These are phyloP conservation scores for Amphicarpaea edgeworthii DNA, from an alignment of 306 rosid species.

Conservation along the genomic window DNA sequence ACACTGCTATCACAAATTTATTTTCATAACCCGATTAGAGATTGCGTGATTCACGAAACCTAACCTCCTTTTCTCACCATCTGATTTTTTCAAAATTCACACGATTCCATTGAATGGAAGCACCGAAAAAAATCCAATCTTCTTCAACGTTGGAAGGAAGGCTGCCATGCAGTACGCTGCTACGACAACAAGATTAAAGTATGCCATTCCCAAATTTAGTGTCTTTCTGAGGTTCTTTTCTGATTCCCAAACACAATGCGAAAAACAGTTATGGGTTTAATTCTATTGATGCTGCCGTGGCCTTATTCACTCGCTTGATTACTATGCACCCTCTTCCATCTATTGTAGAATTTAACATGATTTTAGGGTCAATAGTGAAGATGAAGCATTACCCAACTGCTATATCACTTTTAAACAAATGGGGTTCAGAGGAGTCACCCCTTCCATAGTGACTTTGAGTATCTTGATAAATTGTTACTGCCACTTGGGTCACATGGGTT, in stretches of 20 bases:
- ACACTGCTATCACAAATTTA: too few relatives aligned
- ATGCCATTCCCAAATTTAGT: slow-evolving; percentile 32
- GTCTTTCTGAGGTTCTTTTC: slow-evolving; percentile 28
- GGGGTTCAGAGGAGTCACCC: slow-evolving; percentile 36
- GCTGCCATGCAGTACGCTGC: slow-evolving; percentile 25
- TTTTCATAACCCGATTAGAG: too few relatives aligned
- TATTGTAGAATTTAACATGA: slow-evolving; percentile 29
- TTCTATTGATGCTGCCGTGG: slow-evolving; percentile 28
- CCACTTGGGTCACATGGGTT: slow-evolving; percentile 43
- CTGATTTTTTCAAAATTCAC: not conserved
- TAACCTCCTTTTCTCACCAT: too few relatives aligned
- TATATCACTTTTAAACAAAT: slow-evolving; percentile 38
- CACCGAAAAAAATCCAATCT: slow-evolving; percentile 6
- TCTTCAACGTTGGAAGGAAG: slow-evolving; percentile 16
- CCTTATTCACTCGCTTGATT: slow-evolving; percentile 40
- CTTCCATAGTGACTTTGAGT: slow-evolving; percentile 38
- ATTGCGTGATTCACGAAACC: too few relatives aligned
- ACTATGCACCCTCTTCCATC: slow-evolving; percentile 31
- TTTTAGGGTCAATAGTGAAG: slow-evolving; percentile 45
- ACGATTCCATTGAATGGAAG: slow-evolving; percentile 14
- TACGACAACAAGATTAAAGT: slow-evolving; percentile 39
- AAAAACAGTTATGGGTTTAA: slow-evolving; percentile 23
- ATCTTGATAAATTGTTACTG: slow-evolving; percentile 52
- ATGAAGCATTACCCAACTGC: slow-evolving; percentile 43
- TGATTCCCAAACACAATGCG: slow-evolving; percentile 10